Conservation (phyloP, 2,329 filamentous ascomycete species). For the Lojkania enalia region DNA sequence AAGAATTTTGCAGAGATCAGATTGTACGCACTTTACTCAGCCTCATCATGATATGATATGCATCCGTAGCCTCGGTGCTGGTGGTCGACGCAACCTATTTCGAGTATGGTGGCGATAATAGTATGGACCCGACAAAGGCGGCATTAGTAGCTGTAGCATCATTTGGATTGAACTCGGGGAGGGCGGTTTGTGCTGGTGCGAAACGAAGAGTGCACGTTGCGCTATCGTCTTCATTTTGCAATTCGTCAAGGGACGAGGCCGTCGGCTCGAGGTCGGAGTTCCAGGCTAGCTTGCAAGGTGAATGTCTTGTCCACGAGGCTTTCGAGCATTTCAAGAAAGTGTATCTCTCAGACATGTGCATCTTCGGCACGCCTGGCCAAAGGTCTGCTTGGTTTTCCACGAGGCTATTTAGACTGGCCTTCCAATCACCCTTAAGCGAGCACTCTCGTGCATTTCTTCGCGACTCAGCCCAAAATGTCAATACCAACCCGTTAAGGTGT, state of each 20-base stretch:
- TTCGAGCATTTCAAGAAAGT: constrained; percentile 1
- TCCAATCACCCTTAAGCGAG: constrained; percentile 23
- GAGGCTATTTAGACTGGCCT: constrained; percentile 16
- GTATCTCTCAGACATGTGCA: constrained; percentile 22
- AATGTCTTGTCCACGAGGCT: constrained; percentile 4
- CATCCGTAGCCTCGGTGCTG: constrained; percentile 21
- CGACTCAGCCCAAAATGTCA: constrained; percentile 13
- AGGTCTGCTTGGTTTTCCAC: constrained; percentile 11
- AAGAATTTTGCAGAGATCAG: too few species aligned
- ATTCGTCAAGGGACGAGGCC: constrained; percentile 10
- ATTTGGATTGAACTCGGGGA: constrained; percentile 13
- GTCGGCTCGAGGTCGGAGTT: constrained; percentile 20
- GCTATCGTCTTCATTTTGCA: constrained; percentile 9
- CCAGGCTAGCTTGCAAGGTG: constrained; percentile 16
- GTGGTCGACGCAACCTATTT: constrained; percentile 18
- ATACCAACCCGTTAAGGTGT: constrained; percentile 1
- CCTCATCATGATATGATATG: constrained; percentile 23
- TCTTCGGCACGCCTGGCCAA: constrained; percentile 10
- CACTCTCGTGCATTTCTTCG: constrained; percentile 16
- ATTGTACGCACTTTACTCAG: too few species aligned
- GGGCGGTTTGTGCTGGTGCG: constrained; percentile 8
- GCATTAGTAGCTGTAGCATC: constrained; percentile 2
- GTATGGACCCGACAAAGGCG: constrained; percentile 15
- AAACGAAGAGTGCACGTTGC: constrained; percentile 7
- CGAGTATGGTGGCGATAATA: constrained; percentile 18